Evolutionary conservation across 305 asterid genomes (phyloP), one percentile per base, ranked within the genome.

Genomic region (Rubia balearica): DNA sequence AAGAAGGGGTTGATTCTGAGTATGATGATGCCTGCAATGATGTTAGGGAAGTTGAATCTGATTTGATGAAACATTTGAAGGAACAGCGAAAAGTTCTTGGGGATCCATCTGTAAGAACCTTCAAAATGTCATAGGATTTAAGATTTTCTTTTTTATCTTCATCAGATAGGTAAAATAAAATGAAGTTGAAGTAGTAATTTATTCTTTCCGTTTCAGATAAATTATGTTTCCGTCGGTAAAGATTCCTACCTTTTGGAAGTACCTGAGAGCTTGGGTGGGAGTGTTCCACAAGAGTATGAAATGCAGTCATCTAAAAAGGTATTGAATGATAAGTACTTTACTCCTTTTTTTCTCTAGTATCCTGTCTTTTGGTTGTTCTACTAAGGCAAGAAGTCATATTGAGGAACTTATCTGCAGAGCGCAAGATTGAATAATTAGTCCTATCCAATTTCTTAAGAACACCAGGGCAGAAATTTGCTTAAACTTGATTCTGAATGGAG

Each of bases 231-330:
- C 40, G 73, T 94, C 78, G 98, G 98, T 65, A 94, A 91, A 85
- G 99, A 94, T 67, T 38, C 84, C 11, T 91, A 91, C 79, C 99
- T 91, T 79, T 83, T 94, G 87, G 97, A 94, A 86, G 89, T 94
- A 80, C 99, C 97, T 0, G 98, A 91, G 81, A 80, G 88, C 76
- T 85, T 91, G 84, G 85, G 92, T 71, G 77, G 79, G 71, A 76
- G 77, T 73, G 81, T 83, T 79, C 89, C 99, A 6, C 82, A 80
- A 80, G 98, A 94, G 75, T 94, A 88, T 21, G 99, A 94, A 80
- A 76, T 88, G 72, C 86, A 79, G 70, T 89, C 99, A 71, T 94
- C 99, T 67, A 91, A 88, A 85, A 91, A 94, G 99, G 99, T 91
- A 76, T 41, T 74, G 22, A 59, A 66, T 68, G 68, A 61, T 36